phyloP scores from a whole-genome alignment of 257 asterid genomes.

The Jacaranda mimosifolia region DNA sequence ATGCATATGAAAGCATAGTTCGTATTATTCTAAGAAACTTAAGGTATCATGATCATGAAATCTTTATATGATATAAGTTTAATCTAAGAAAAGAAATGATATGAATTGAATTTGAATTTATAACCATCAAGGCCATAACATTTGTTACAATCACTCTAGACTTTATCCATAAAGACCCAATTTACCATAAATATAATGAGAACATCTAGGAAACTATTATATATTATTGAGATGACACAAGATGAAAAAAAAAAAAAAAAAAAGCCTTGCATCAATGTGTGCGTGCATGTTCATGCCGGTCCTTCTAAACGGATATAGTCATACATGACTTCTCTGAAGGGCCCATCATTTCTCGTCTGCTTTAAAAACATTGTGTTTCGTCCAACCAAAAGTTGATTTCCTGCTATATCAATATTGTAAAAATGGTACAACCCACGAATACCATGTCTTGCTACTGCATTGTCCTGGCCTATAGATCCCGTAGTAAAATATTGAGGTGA shows the following conservation, averaged over 20 bases:
- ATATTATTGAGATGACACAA: not conserved
- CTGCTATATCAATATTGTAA: conserved; percentile 40
- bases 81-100: not conserved
- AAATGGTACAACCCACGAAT: conserved; percentile 56
- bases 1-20: no score
- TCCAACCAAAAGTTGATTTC: conserved; percentile 44
- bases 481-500: conserved; percentile 48
- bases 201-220: not conserved
- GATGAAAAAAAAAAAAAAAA: not conserved
- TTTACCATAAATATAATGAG: not conserved
- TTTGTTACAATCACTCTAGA: not conserved
- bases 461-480: conserved; percentile 59
- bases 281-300: not conserved
- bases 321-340: conserved; percentile 56
- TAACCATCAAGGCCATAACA: not conserved
- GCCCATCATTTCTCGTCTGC: conserved; percentile 39
- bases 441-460: conserved; percentile 70
- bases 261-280: not conserved
- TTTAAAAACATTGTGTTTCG: conserved; percentile 52
- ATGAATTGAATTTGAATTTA: not conserved
- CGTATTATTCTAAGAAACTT: no score
- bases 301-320: conserved; percentile 48
- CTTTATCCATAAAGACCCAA: not conserved
- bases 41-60: no score
- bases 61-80: not conserved